A percentile compares a stretch with the other conserved stretches of the same genome.
Conservation (phyloP, 176 grass and related monocot species). For the Coix lacrymajobi region DNA sequence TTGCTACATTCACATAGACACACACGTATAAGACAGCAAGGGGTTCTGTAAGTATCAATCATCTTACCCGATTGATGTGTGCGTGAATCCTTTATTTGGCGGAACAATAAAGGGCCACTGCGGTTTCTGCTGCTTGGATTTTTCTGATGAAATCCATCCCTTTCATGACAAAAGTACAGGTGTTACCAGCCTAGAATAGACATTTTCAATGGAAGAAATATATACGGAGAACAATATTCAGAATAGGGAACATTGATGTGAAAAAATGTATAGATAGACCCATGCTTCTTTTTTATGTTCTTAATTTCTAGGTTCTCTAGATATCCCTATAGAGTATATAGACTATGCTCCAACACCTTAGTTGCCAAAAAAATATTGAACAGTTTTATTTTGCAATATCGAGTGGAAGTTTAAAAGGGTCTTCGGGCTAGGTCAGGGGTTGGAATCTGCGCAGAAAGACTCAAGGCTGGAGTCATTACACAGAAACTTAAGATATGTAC, state of each 20-base stretch:
- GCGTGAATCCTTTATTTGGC: conserved; percentile 55
- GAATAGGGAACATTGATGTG: background rate
- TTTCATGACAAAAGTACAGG: conserved; percentile 21
- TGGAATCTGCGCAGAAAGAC: background rate
- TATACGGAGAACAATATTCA: background rate
- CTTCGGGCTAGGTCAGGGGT: background rate
- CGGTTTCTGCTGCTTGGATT: conserved; percentile 51
- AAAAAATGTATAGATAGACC: background rate
- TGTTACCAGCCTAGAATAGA: conserved; percentile 26
- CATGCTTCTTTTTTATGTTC: background rate
- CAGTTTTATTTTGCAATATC: background rate
- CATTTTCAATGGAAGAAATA: conserved; percentile 16
- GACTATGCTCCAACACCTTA: background rate
- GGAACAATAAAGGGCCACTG: conserved; percentile 64
- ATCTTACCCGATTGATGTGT: conserved; percentile 57
- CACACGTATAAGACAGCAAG: background rate
- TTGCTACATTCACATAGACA: background rate
- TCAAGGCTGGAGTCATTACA: background rate
- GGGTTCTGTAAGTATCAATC: background rate
- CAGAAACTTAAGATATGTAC: background rate
- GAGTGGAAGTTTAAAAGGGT: background rate
- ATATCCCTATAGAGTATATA: background rate
- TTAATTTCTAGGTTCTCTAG: background rate
- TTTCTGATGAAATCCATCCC: conserved; percentile 56
- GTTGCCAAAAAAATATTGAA: background rate